Percentiles rank a stretch among this genome's conserved stretches.
Evolutionary conservation across 352 stramenopile genomes (phyloP).

Genomic region (Blastocystis sp.): DNA sequence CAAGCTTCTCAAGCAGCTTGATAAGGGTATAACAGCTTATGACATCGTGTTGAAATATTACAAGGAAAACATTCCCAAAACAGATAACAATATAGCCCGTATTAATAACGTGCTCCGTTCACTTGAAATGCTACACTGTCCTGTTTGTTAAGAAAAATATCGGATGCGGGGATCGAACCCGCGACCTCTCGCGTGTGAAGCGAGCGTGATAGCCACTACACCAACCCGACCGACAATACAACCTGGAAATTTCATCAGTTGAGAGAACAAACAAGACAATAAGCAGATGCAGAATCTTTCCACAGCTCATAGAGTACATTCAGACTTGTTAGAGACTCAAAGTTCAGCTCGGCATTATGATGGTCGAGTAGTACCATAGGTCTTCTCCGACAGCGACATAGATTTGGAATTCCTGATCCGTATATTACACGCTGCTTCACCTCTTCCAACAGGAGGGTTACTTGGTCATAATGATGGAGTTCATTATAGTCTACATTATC

Average conservation of each 20-base stretch:
- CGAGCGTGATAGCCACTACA: slow-evolving; percentile 60
- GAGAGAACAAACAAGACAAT: neutral
- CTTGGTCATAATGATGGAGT: slow-evolving; percentile 44
- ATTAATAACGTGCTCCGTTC: too few species aligned
- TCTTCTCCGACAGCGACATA: slow-evolving; percentile 13
- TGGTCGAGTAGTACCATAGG: neutral
- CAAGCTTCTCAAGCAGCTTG: too few species aligned
- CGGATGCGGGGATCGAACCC: slow-evolving; percentile 54
- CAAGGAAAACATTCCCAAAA: too few species aligned
- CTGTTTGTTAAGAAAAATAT: slow-evolving; percentile 4
- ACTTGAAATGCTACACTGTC: too few species aligned
- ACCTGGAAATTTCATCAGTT: neutral
- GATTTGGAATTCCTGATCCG: slow-evolving; percentile 1
- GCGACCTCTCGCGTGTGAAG: slow-evolving; percentile 59
- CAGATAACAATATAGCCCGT: too few species aligned
- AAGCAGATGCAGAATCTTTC: neutral
- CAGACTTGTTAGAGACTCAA: neutral
- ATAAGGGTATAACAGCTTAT: too few species aligned
- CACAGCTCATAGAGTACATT: slow-evolving; percentile 38
- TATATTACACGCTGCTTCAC: slow-evolving; percentile 36
- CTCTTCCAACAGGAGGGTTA: slow-evolving; percentile 4
- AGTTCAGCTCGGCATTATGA: slow-evolving; percentile 5
- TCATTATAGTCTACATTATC: slow-evolving; percentile 20
- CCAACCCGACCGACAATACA: slow-evolving; percentile 11
- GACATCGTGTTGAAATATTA: too few species aligned